Percentiles rank a stretch among this genome's conserved stretches.
Evolutionary conservation across 148 eudicot species (phyloP).

Genomic region (Fagopyrum tataricum): DNA sequence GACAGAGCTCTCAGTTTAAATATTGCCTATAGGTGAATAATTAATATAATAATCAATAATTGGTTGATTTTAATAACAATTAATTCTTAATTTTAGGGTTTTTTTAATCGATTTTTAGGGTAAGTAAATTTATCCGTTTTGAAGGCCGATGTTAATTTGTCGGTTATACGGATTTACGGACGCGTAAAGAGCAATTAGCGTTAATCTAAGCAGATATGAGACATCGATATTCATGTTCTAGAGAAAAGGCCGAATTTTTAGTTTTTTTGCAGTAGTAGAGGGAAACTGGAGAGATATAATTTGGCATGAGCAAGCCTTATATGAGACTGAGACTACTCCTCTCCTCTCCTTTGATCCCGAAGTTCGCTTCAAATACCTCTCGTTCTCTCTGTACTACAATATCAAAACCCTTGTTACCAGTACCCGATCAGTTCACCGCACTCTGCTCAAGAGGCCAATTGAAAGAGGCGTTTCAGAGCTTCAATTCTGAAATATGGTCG

Average conservation of each 20-base stretch:
- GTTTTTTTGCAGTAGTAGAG: background rate
- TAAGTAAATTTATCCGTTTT: too few species aligned
- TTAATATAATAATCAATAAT: too few species aligned
- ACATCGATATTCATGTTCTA: too few species aligned
- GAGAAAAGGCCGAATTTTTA: too few species aligned
- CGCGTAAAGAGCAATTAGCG: too few species aligned
- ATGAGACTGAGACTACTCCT: slow-evolving; percentile 14
- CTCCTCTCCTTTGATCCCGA: slow-evolving; percentile 14
- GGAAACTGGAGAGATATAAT: background rate
- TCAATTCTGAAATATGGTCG: slow-evolving; percentile 37
- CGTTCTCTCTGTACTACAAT: slow-evolving; percentile 24
- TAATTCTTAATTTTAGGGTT: too few species aligned
- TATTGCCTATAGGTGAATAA: too few species aligned
- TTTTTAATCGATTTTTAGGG: too few species aligned
- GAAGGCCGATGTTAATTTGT: too few species aligned
- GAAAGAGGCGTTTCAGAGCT: slow-evolving; percentile 55
- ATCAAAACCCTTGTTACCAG: slow-evolving; percentile 1
- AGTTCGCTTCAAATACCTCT: slow-evolving; percentile 6
- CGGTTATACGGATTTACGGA: too few species aligned
- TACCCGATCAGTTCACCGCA: slow-evolving; percentile 16
- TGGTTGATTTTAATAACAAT: too few species aligned
- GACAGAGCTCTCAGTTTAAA: background rate
- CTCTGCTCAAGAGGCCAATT: slow-evolving; percentile 50
- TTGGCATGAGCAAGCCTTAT: slow-evolving; percentile 31
- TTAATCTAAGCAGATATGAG: too few species aligned